phyloP scores from a whole-genome alignment of 306 rosid genomes.

The Pyrus betulifolia region DNA sequence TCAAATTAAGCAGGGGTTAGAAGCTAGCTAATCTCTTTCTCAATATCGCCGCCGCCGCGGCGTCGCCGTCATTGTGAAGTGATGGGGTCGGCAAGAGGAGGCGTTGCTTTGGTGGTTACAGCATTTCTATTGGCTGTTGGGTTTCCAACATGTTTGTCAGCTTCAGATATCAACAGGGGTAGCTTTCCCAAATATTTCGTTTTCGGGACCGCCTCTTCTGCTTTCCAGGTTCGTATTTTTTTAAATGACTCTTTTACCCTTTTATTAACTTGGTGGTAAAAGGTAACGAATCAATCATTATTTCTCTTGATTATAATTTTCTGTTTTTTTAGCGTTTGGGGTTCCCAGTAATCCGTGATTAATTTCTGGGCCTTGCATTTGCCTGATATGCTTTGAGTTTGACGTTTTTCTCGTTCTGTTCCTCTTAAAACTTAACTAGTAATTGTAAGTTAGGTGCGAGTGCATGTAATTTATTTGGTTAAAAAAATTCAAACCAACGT shows the following conservation, averaged over 20 bases:
- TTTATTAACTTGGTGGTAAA: background rate
- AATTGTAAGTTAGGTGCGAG: too few relatives aligned
- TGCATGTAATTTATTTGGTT: too few relatives aligned
- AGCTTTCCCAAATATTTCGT: conserved; percentile 74
- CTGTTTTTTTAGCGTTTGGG: too few relatives aligned
- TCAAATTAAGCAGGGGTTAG: background rate
- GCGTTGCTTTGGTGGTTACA: conserved; percentile 8
- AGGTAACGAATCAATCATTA: background rate
- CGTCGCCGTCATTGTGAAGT: background rate
- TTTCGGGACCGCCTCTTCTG: conserved; percentile 85
- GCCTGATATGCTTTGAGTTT: background rate
- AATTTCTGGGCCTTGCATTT: background rate
- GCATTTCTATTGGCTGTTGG: conserved; percentile 16
- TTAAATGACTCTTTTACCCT: background rate
- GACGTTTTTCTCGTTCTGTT: background rate
- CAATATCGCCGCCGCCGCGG: background rate
- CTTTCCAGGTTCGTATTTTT: conserved; percentile 55
- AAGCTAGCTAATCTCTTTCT: background rate
- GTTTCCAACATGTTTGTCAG: conserved; percentile 36
- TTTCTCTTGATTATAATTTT: background rate
- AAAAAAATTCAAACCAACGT: too few relatives aligned
- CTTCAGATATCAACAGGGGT: conserved; percentile 26
- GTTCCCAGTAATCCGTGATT: background rate
- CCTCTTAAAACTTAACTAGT: background rate
- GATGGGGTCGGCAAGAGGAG: conserved; percentile 29